Conservation (phyloP, 2,329 filamentous ascomycete genomes). For the Clathrospora elynae region DNA sequence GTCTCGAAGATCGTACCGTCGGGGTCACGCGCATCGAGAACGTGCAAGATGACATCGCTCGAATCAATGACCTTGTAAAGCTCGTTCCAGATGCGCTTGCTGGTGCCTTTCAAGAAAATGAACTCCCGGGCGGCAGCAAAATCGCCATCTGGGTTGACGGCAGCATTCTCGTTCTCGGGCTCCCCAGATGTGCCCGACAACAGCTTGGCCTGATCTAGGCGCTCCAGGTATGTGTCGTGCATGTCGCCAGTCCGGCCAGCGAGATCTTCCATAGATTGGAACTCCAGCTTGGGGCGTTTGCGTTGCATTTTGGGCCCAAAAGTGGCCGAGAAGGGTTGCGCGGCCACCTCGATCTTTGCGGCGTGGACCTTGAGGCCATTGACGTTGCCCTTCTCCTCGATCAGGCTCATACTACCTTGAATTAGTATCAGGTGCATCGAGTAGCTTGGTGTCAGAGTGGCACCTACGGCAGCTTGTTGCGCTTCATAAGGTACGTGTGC, state of each 20-base stretch:
- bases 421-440: no score
- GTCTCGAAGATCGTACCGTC: no score
- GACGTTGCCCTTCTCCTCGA: conserved; percentile 72
- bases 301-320: conserved; percentile 93
- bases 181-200: conserved; percentile 71
- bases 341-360: conserved; percentile 92
- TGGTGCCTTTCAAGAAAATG: conserved; percentile 93
- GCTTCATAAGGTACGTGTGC: conserved; percentile 92
- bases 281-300: conserved; percentile 88
- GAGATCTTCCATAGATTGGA: conserved; percentile 80
- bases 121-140: conserved; percentile 61
- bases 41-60: conserved; percentile 87
- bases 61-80: conserved; percentile 95
- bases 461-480: conserved; percentile 97
- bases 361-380: conserved; percentile 91
- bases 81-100: conserved; percentile 84
- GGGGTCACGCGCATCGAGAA: conserved; percentile 39
- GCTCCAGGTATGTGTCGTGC: conserved; percentile 80
- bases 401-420: conserved; percentile 92
- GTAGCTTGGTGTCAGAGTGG: no score
- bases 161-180: conserved; percentile 54
- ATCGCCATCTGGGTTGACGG: conserved; percentile 47
- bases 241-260: conserved; percentile 79
- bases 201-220: conserved; percentile 76
- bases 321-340: conserved; percentile 80